Evolutionary conservation across 257 asterid species (phyloP), one percentile per base, ranked within the genome.

Genomic region (Scutellaria minor): DNA sequence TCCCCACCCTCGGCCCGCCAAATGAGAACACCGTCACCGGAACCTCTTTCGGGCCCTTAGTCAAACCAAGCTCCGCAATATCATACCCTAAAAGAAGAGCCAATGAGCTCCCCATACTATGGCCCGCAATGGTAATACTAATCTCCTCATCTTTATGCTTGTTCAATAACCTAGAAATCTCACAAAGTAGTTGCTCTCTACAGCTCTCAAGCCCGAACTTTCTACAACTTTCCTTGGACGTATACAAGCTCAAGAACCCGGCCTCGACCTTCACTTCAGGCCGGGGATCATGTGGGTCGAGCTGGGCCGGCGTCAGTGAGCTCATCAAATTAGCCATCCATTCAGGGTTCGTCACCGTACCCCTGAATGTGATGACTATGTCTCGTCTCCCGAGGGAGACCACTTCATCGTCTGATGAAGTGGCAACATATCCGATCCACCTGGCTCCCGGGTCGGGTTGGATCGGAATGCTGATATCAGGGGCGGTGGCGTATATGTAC

Each of bases 1-100:
- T 89, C 15, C 96, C 96, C 20, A 89, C 96, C 40, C 93, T 77
- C 15, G 93, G 96, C 40, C 96, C 93, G 40, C 91, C 93, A 12
- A 87, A 89, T 0, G 96, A 89, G 13, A 87, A 89, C 42, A 84
- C 91, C 0, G 96, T 79, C 9, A 89, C 77, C 3, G 90, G 91
- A 2, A 84, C 27, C 8, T 70, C 22, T 11, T 52, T 50, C 63
- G 66, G 27, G 14, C 37, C 6, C 0, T 7, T 24, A 24, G 84
- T 89, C 50, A 89, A 24, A 3, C 93, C 91, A 0, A 89, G 82
- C 74, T 89, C 96, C 6, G 91, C 79, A 0, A 89, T 70, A 15
- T 89, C 93, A 44, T 85, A 87, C 0, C 87, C 93, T 2, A 82
- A 63, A 2, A 89, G 75, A 7, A 71, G 77, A 0, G 87, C 96